Evolutionary conservation across 2,329 filamentous ascomycete species (phyloP), one percentile per base, ranked within the genome.

Genomic region (Plectosphaerella plurivora): DNA sequence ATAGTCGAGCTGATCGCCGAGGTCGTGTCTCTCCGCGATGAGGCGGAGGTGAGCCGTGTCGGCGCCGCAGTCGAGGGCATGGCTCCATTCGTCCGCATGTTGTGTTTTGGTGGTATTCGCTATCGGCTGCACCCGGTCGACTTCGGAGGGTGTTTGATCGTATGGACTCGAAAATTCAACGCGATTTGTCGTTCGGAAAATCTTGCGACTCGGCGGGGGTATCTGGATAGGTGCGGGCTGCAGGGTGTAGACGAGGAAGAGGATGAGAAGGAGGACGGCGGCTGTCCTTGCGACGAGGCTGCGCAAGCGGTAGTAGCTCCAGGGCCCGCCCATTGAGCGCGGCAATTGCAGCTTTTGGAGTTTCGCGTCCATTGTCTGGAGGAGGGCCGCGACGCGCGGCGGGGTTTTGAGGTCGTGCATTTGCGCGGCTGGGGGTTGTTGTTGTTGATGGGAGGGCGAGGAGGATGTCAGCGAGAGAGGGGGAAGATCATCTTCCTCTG

Each of bases 1-100:
- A 66, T 83, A 83, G 57, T 83, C 75, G 57, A 83, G 77, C 39
- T 70, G 70, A 41, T 78, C 72, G 22, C 73, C 68, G 12, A 84
- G 69, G 10, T 68, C 65, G 59, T 78, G 78, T 55, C 71, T 73
- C 24, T 74, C 60, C 58, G 75, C 72, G 52, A 82, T 61, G 5
- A 69, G 63, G 47, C 66, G 65, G 52, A 83, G 70, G 50, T 75
- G 71, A 12, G 70, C 68, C 42, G 68, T 67, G 62, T 83, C 74
- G 53, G 78, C 65, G 55, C 70, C 69, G 65, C 79, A 83, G 59
- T 78, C 69, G 72, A 79, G 75, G 18, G 67, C 57, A 51, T 70
- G 65, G 10, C 54, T 59, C 8, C 59, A 52, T 7, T 57, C 52
- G 33, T 55, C 47, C 49, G 53, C 36, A 45, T 60, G 54, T 41